A percentile compares a stretch with the other conserved stretches of the same genome.
Evolutionary conservation across 495 filamentous ascomycete genomes (phyloP).

Genomic region (Xylaria cubensis): DNA sequence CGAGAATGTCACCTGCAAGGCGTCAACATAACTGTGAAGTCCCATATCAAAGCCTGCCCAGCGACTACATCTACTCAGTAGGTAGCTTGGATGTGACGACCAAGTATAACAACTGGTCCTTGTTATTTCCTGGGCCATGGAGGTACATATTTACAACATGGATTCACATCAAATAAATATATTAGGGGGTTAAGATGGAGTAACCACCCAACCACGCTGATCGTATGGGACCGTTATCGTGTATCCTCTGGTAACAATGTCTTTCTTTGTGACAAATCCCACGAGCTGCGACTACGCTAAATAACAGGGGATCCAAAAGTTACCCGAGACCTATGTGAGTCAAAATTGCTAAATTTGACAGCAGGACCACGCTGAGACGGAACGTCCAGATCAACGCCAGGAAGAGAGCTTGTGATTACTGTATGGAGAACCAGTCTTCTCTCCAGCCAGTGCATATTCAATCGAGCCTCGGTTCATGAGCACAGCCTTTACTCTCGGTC

Average conservation of each 20-base stretch:
- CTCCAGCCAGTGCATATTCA: neutral
- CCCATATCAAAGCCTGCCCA: neutral
- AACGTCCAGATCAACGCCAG: neutral
- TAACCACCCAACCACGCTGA: conserved; percentile 16
- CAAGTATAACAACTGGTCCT: neutral
- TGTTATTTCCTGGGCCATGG: neutral
- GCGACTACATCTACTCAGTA: neutral
- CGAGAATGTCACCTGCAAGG: conserved; percentile 31
- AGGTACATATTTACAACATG: neutral
- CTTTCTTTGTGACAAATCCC: conserved; percentile 29
- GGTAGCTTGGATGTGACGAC: neutral
- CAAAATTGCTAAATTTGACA: conserved; percentile 30
- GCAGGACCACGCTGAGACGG: conserved; percentile 17
- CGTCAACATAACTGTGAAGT: neutral
- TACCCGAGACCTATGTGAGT: conserved; percentile 23
- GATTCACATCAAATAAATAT: neutral
- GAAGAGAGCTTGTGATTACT: conserved; percentile 23
- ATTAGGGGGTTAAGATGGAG: neutral
- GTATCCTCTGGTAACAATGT: conserved; percentile 21
- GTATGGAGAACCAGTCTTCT: conserved; percentile 18
- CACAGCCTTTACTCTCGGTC: neutral
- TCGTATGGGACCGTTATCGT: conserved; percentile 21
- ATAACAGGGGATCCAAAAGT: conserved; percentile 15
- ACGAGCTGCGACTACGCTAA: conserved; percentile 15
- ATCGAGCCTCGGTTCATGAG: conserved; percentile 6